A percentile compares a stretch with the other conserved stretches of the same genome.
These are phyloP conservation scores for Agaricales sp. DNA, from an alignment of 1,284 basidiomycete genomes.

Conservation along the genomic window DNA sequence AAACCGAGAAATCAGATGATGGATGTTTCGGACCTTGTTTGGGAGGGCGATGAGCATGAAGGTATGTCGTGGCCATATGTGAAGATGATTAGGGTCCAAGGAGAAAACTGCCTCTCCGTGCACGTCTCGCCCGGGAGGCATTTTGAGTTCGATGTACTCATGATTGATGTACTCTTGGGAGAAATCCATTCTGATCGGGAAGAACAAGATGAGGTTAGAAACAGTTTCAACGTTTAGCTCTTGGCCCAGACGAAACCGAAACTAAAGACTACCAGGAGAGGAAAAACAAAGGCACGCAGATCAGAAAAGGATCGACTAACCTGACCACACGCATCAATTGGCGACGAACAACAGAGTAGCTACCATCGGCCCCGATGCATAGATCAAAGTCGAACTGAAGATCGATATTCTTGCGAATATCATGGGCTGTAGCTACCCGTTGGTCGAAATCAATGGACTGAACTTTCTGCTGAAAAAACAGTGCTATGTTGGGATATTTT, in stretches of 20 bases:
- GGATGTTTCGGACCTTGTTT: slow-evolving; percentile 77
- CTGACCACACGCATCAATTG: slow-evolving; percentile 87
- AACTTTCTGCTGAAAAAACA: slow-evolving; percentile 80
- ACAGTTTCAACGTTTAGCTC: slow-evolving; percentile 7
- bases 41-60: slow-evolving; percentile 99
- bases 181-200: slow-evolving; percentile 71
- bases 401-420: slow-evolving; percentile 31
- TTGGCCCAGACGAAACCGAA: slow-evolving; percentile 17
- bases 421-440: slow-evolving; percentile 38
- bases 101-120: slow-evolving; percentile 60
- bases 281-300: slow-evolving; percentile 11
- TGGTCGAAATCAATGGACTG: slow-evolving; percentile 65
- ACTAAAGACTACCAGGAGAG: slow-evolving; percentile 18
- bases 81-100: slow-evolving; percentile 91
- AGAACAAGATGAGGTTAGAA: slow-evolving; percentile 7
- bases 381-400: slow-evolving; percentile 59
- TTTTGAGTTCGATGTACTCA: slow-evolving; percentile 93
- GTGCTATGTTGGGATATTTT: slow-evolving; percentile 49
- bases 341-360: slow-evolving; percentile 74
- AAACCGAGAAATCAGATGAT: slow-evolving; percentile 15
- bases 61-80: slow-evolving; percentile 97
- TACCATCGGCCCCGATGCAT: slow-evolving; percentile 85
- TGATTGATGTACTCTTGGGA: slow-evolving; percentile 91
- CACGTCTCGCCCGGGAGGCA: slow-evolving; percentile 68
- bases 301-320: slow-evolving; percentile 36